Base-by-base conservation (phyloP, 805 yeast species). In the Ogataea dorogensis region DNA sequence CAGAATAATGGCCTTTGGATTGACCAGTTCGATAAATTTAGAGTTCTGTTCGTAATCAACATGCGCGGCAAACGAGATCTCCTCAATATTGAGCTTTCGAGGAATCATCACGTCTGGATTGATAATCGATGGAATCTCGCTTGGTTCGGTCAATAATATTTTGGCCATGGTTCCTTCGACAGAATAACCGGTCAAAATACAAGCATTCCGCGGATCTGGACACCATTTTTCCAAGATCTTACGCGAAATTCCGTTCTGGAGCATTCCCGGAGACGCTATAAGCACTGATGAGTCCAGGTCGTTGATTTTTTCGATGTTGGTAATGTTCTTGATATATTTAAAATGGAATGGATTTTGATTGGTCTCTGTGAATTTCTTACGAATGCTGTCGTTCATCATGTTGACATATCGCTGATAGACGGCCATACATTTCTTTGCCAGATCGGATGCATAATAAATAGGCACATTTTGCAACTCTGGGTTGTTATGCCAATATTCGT, bases 91-190 rank as follows among this genome's bases (percentile, higher is more conserved):
- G 38, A 94, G 64, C 46, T 97, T 72, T 54, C 98, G 77, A 5
- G 98, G 97, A 25, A 93, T 82, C 41, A 78, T 75, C 13, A 80
- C 65, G 43, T 88, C 96, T 0, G 95, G 86, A 47, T 86, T 86
- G n/a, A 70, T 66, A 16, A 78, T 65, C 0, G 97, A 82, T 1
- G 93, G 94, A 31, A 93, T 86, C n/a, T 86, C 84, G 24, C 77
- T 76, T 1, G 99, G 98, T 51, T 89, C 97, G 17, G 87, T 77
- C 46, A 93, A 67, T 17, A 93, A 67, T 36, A 76, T 84, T 56
- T 91, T 93, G 0, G 98, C 99, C 86, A 93, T 78, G 0, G 98
- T 93, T 13, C 99, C 99, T 56, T 93, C 99, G 7, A 93, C 95
- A 5, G 98, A 89, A 60, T 93, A 93, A 67, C 99, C 99, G 0